Conservation (phyloP, 768 basidiomycete species). For the Leucocoprinus leucothites region DNA sequence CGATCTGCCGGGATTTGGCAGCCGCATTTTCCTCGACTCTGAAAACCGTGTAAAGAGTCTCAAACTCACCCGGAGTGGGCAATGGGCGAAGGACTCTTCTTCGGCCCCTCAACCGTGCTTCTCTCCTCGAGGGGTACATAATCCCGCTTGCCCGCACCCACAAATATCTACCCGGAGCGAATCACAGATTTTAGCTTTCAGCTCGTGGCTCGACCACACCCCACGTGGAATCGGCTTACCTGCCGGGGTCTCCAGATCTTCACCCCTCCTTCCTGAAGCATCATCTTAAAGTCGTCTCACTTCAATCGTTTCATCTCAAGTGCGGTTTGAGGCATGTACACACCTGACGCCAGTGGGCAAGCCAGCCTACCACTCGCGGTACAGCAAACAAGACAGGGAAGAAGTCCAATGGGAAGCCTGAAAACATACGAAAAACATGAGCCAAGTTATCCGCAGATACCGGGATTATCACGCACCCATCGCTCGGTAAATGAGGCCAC, state of each 20-base stretch:
- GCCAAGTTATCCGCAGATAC: neutral
- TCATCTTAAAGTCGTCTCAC: constrained; percentile 57
- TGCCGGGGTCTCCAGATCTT: constrained; percentile 93
- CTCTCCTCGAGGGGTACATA: constrained; percentile 69
- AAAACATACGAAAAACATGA: neutral
- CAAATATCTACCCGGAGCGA: constrained; percentile 55
- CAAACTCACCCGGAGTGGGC: constrained; percentile 72
- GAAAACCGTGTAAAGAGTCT: neutral
- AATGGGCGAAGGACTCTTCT: constrained; percentile 59
- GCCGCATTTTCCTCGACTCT: neutral
- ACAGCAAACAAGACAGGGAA: constrained; percentile 94
- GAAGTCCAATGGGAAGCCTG: constrained; percentile 88
- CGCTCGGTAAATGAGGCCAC: constrained; percentile 86
- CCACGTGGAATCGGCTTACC: constrained; percentile 34
- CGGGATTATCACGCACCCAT: constrained; percentile 56
- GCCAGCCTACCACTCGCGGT: constrained; percentile 90
- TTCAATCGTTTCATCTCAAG: constrained; percentile 3
- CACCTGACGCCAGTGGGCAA: constrained; percentile 90
- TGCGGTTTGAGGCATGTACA: constrained; percentile 11
- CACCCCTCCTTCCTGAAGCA: constrained; percentile 84
- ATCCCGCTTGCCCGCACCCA: constrained; percentile 70
- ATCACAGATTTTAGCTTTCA: constrained; percentile 4
- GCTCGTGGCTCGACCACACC: neutral
- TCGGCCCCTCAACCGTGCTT: constrained; percentile 46
- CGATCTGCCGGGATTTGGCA: constrained; percentile 19